Evolutionary conservation across 2,329 filamentous ascomycete genomes (phyloP).

Genomic region (Fusarium liriodendri): DNA sequence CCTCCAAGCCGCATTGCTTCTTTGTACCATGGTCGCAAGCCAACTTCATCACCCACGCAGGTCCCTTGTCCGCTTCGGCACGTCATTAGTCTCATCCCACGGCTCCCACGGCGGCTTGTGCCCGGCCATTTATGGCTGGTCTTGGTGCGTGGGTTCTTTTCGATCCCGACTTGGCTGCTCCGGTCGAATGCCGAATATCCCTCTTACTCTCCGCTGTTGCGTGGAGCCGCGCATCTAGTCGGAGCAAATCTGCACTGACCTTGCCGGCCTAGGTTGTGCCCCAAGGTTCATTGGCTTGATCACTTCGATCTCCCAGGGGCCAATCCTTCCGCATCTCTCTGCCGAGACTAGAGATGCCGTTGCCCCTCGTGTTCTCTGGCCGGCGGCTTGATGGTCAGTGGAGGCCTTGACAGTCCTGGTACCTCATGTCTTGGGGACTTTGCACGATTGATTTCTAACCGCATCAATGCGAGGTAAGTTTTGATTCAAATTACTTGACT

Average conservation of each 20-base stretch:
- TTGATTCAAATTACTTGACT: neutral
- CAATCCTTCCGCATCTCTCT: constrained; percentile 14
- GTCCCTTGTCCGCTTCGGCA: constrained; percentile 15
- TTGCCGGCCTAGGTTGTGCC: constrained; percentile 15
- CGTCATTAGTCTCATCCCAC: constrained; percentile 22
- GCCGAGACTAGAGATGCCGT: constrained; percentile 15
- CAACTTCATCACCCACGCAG: constrained; percentile 1
- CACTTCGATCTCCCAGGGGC: constrained; percentile 12
- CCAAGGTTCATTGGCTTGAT: constrained; percentile 9
- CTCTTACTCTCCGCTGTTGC: constrained; percentile 8
- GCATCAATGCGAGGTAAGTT: neutral
- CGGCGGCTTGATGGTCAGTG: neutral
- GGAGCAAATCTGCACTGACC: constrained; percentile 12
- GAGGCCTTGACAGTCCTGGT: neutral
- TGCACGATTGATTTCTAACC: neutral
- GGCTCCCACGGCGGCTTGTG: constrained; percentile 1
- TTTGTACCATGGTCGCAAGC: constrained; percentile 1
- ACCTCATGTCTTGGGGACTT: neutral
- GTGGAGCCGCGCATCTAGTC: neutral
- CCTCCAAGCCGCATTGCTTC: constrained; percentile 25
- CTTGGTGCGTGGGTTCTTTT: neutral
- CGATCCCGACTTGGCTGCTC: constrained; percentile 8
- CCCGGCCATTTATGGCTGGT: constrained; percentile 1
- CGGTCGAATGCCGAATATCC: constrained; percentile 20
- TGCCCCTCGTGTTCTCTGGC: constrained; percentile 32